Evolutionary conservation across 1,284 basidiomycete genomes (phyloP).

Genomic region (Vanrija sp.): DNA sequence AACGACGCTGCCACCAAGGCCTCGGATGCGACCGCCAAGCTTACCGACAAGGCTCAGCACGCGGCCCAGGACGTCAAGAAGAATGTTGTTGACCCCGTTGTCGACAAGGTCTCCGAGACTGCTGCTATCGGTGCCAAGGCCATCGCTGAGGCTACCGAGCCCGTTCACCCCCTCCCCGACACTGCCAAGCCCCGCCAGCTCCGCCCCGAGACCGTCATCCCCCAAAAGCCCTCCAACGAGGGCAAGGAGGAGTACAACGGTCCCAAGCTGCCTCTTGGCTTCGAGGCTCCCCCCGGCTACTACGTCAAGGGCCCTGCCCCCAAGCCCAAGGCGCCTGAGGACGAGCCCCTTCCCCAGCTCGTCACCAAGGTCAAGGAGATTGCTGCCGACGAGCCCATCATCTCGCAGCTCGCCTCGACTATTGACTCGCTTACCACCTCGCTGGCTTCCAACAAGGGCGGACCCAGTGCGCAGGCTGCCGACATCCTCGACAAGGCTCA

Average conservation of each 20-base stretch:
- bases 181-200: conserved; percentile 34
- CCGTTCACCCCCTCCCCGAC: conserved; percentile 49
- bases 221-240: conserved; percentile 33
- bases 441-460: conserved; percentile 63
- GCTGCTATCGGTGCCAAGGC: conserved; percentile 23
- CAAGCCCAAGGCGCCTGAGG: conserved; percentile 21
- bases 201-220: conserved; percentile 46
- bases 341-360: conserved; percentile 63
- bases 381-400: conserved; percentile 75
- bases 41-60: conserved; percentile 28
- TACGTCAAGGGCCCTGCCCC: conserved; percentile 45
- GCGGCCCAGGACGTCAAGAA: conserved; percentile 23
- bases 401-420: conserved; percentile 84
- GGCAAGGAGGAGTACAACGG: conserved; percentile 60
- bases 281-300: conserved; percentile 86
- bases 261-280: conserved; percentile 75
- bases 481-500: conserved; percentile 59
- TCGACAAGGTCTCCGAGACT: conserved; percentile 24
- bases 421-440: conserved; percentile 89
- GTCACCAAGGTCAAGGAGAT: conserved; percentile 75
- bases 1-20: conserved; percentile 42
- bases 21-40: conserved; percentile 8
- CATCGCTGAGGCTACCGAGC: conserved; percentile 35
- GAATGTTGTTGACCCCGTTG: conserved; percentile 14
- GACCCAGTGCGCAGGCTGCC: conserved; percentile 60